Evolutionary conservation across 2,329 filamentous ascomycete species (phyloP), one percentile per base, ranked within the genome.

Genomic region (Pseudocercospora cruenta): DNA sequence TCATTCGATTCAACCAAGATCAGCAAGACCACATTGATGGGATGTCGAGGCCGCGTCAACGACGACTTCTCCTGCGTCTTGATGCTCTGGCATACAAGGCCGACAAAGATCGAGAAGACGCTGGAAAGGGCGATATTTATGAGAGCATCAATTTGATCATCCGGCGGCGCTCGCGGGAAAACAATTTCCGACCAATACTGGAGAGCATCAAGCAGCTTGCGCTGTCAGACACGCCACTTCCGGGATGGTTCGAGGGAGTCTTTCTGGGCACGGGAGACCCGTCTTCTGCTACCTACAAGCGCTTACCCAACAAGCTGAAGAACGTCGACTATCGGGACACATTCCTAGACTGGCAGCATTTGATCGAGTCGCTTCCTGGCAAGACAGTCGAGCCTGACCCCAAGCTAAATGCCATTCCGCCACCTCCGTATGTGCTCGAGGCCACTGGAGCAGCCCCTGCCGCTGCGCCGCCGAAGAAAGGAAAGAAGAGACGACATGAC

Each of bases 181-280:
- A 99, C 81, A 99, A 99, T 79, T 99, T 99, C 84, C 96, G 92
- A 75, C 89, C 94, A 9, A 90, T 99, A 9, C 84, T 99, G 39
- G 92, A 97, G 73, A 97, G 94, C 0, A 96, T 99, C 75, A 92
- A 91, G 75, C 91, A 88, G 69, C 85, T 99, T 31, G 91, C 93
- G 1, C 83, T 96, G 36, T 93, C 93, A 0, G 92, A 96, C 72
- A 89, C 94, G 21, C 91, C 92, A 6, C 84, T 98, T 62, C 93
- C 95, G 14, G 87, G 90, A 1, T 99, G 95, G 95, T 84, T 99
- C 51, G 93, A 97, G 74, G 95, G 98, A 71, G 94, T 98, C 9
- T 99, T 98, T 78, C 83, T 99, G n/a, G 95, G 95, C 2, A 98
- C 96, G 77, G 95, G 95, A 55, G 94, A 99, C 78, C 94, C 95